Evolutionary conservation across 352 stramenopile species (phyloP), one percentile per base, ranked within the genome.

Genomic region (Thalassiosira hispida): DNA sequence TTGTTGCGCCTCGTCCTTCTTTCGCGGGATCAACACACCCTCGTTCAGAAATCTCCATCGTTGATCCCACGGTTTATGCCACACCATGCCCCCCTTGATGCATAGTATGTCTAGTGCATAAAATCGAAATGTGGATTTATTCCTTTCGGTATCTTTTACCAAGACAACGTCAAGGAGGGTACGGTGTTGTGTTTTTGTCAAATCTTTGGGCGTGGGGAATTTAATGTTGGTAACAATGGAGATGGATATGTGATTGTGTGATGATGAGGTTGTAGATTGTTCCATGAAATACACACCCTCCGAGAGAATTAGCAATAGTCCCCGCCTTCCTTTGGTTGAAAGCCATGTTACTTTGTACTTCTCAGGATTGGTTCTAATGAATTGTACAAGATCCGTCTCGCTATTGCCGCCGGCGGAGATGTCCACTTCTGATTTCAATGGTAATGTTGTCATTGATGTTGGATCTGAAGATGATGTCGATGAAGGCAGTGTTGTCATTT

Each of bases 261-360:
- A 44, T 47, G 55, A 0, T 51, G 40, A 33, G 8, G 40, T 35
- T 61, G 47, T 18, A 25, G 25, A 16, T 67, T 70, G 64, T 59
- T 84, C 70, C 6, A 84, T 68, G 57, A 84, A 84, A 65, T 78
- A 84, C 0, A 84, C 64, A 22, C 64, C 77, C 23, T 84, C 77
- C 9, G 77, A 68, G 7, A 84, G 77, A 56, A 84, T 67, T 25
- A 83, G 69, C 22, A 83, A 52, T 12, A 83, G 31, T 6, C 73
- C 73, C 65, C 75, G 69, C 27, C 67, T 53, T 31, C 61, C 75
- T 29, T 74, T 74, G 16, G 73, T 76, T n/a, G 75, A 75, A 1
- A 83, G 75, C 75, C 75, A 83, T 22, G 75, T 83, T 63, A 75
- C 61, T 57, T 76, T 83, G 27, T 79, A 78, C n/a, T 23, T 20